phyloP scores from a whole-genome alignment of 2,329 filamentous ascomycete genomes.

The Alternaria conjuncta region DNA sequence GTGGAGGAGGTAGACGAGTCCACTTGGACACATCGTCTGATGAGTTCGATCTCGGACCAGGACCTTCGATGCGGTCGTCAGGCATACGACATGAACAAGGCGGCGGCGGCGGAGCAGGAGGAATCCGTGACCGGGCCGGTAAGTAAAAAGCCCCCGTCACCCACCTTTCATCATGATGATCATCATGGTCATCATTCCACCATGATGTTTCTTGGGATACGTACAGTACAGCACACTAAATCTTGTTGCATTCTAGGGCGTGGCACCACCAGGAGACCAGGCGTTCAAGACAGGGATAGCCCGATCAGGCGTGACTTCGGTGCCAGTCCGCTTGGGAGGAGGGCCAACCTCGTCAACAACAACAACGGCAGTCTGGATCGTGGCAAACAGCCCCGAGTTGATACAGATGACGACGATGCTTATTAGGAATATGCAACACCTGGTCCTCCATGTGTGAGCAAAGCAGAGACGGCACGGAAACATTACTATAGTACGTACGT shows the following conservation, averaged over 20 bases:
- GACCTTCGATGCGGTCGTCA: neutral
- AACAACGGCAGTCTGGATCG: neutral
- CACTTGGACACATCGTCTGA: constrained; percentile 5
- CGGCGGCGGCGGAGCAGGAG: neutral
- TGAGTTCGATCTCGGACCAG: constrained; percentile 3
- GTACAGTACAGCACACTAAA: neutral
- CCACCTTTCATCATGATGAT: neutral
- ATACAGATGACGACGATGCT: constrained; percentile 25
- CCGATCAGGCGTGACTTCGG: neutral
- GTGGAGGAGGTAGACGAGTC: constrained; percentile 3
- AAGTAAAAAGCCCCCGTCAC: neutral
- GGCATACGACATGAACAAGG: neutral
- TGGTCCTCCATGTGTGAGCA: neutral
- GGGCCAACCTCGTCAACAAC: neutral
- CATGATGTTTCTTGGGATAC: neutral
- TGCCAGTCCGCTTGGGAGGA: neutral
- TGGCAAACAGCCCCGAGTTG: constrained; percentile 19
- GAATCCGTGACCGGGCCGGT: constrained; percentile 1
- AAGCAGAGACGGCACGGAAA: neutral
- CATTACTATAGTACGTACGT: neutral
- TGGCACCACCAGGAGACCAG: neutral
- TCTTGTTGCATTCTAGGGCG: neutral
- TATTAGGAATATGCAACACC: constrained; percentile 3
- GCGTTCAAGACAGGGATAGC: constrained; percentile 3
- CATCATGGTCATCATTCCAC: neutral